These are phyloP conservation scores for Coemansia sp. DNA, from an alignment of 192 early-diverging fungal species.

Conservation along the genomic window DNA sequence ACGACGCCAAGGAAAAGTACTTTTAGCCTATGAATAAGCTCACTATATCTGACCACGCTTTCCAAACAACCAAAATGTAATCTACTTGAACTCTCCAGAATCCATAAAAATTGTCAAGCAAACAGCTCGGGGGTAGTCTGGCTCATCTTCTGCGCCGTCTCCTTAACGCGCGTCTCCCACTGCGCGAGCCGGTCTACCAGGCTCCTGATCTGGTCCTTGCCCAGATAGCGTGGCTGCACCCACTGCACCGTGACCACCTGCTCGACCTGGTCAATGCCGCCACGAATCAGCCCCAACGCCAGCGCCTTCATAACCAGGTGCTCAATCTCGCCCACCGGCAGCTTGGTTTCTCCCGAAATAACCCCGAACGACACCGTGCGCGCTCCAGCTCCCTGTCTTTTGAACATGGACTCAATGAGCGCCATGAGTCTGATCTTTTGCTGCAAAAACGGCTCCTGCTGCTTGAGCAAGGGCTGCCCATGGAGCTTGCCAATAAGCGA, in stretches of 20 bases:
- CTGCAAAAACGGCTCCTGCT: slow-evolving; percentile 68
- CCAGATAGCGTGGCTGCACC: slow-evolving; percentile 97
- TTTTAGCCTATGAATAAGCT: slow-evolving; percentile 9
- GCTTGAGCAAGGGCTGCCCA: slow-evolving; percentile 76
- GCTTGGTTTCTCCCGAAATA: slow-evolving; percentile 75
- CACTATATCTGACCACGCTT: too few species aligned
- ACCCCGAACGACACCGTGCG: slow-evolving; percentile 73
- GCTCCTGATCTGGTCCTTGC: slow-evolving; percentile 79
- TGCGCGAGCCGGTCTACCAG: slow-evolving; percentile 76
- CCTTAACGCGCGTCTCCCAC: slow-evolving; percentile 81
- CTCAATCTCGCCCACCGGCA: slow-evolving; percentile 68
- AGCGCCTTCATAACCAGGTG: slow-evolving; percentile 98
- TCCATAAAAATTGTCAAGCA: slow-evolving; percentile 2
- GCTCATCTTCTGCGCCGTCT: slow-evolving; percentile 43
- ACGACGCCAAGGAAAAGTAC: slow-evolving; percentile 40
- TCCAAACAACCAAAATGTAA: too few species aligned
- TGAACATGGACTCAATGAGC: slow-evolving; percentile 90
- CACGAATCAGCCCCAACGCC: slow-evolving; percentile 85
- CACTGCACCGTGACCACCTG: slow-evolving; percentile 83
- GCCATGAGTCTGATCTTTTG: slow-evolving; percentile 98
- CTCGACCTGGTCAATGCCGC: slow-evolving; percentile 94
- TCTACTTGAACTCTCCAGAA: not conserved
- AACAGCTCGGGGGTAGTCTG: slow-evolving; percentile 43
- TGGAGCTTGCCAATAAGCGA: slow-evolving; percentile 64
- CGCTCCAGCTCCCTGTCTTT: slow-evolving; percentile 60